Base-by-base conservation (phyloP, 2,329 filamentous ascomycete species). In the Emericellopsis atlantica region DNA sequence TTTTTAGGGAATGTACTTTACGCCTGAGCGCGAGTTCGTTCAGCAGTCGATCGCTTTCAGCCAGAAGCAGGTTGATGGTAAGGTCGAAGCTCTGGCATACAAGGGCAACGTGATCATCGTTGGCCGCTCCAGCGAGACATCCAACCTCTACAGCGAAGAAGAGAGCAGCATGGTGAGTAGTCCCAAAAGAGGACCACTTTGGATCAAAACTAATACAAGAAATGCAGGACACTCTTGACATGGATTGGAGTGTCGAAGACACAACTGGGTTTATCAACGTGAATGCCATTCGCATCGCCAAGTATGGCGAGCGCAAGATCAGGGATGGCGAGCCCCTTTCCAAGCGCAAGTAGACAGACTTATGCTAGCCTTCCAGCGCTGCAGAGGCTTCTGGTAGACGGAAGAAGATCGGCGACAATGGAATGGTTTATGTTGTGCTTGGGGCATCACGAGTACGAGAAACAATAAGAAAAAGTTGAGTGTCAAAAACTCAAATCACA, bases 241-340 rank as follows among this genome's bases (percentile, higher is more conserved):
- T 21, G 18, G 18, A 21, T 21, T 21, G 18, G 18, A 21, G 18
- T 21, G 18, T 21, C 11, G 84, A 84, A 79, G 82, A 87, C 56
- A 76, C 77, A 49, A 72, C 54, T 11, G 70, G 70, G 21, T 79
- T 81, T 55, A 78, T 90, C 54, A 71, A 70, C 40, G 79, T 87
- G 51, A 70, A 90, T 54, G 75, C 75, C 47, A 82, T 83, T 48
- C 68, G 74, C 36, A 62, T 82, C 37, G 65, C 77, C 62, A 80
- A 63, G 51, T 58, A 59, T 22, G 54, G 55, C 23, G 44, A 16
- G 21, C 41, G 46, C 38, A 61, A 60, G 54, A 55, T 55, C n/a
- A 10, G n/a, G 32, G 9, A 35, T 14, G 32, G 41, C 22, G 32
- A 18, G 40, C 40, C 22, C 36, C 15, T 38, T 26, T 18, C 16